Evolutionary conservation across 768 basidiomycete genomes (phyloP), one percentile per base, ranked within the genome.

Genomic region (Pisolithus tinctorius): DNA sequence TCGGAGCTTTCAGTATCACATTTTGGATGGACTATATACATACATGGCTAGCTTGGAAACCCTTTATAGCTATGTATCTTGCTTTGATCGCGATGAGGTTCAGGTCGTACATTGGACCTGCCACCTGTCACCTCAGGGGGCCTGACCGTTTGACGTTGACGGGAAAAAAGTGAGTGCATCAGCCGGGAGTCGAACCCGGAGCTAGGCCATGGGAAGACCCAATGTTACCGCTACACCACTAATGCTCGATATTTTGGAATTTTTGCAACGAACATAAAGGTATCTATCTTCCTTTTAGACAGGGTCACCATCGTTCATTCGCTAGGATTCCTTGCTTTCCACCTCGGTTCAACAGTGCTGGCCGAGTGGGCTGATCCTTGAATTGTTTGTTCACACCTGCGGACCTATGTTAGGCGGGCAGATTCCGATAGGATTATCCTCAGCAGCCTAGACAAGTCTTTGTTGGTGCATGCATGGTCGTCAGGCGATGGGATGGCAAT

Each of bases 181-280:
- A 64, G 67, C 77, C 74, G 76, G 76, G 77, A 78, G 71, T 78
- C 76, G 77, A 78, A 78, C 76, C 76, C 76, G 74, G 75, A 64
- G 77, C 76, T 76, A 74, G 75, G 74, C 74, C 74, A 76, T 86
- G 84, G 84, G 84, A 86, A 86, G 83, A 84, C 82, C 81, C 82
- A 83, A 86, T 85, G 84, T 86, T 85, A 85, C 84, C 84, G 78
- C 71, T 86, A 85, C 83, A 84, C 83, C 81, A 85, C 65, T 66
- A 58, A 69, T 65, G 66, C 66, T 40, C 31, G 31, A 0, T 8
- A 10, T 26, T 25, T n/a, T n/a, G n/a, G n/a, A n/a, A n/a, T n/a
- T n/a, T 11, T 25, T 1, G 6, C 20, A 7, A 26, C 8, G 5
- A 44, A 25, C 42, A 44, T 6, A 23, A 2, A 11, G 16, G 3